phyloP scores from a whole-genome alignment of 2,329 filamentous ascomycete genomes.

The Aspergillus sp. region DNA sequence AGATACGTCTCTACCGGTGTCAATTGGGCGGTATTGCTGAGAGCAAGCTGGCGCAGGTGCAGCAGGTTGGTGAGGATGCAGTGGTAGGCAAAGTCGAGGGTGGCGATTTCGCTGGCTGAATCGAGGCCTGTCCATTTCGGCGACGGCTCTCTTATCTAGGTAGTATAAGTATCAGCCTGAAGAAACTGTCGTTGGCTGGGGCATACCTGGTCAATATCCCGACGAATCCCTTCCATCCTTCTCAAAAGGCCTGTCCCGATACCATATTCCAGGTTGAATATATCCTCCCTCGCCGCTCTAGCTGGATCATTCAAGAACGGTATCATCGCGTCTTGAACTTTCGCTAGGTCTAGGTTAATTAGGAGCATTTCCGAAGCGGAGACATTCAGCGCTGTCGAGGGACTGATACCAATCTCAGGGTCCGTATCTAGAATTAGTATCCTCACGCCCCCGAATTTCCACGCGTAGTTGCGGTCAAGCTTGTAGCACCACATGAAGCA shows the following conservation, averaged over 20 bases:
- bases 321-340: slow-evolving; percentile 19
- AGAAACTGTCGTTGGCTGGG: not conserved
- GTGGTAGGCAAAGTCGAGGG: slow-evolving; percentile 22
- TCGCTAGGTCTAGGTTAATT: slow-evolving; percentile 20
- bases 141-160: slow-evolving; percentile 15
- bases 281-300: not conserved
- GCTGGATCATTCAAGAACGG: slow-evolving; percentile 4
- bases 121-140: slow-evolving; percentile 21
- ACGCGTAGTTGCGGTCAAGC: slow-evolving; percentile 24
- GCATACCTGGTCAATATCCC: not conserved
- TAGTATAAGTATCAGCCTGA: not conserved
- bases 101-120: slow-evolving; percentile 17
- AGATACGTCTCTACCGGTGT: slow-evolving; percentile 10
- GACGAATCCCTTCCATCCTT: not conserved
- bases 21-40: not conserved
- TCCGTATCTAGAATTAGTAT: not conserved
- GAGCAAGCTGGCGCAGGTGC: slow-evolving; percentile 15
- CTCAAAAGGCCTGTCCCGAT: not conserved
- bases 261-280: not conserved
- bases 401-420: slow-evolving; percentile 2
- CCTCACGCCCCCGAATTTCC: slow-evolving; percentile 15
- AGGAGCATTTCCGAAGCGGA: slow-evolving; percentile 12
- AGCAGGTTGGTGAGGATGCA: slow-evolving; percentile 22
- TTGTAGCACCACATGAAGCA: slow-evolving; percentile 26
- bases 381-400: not conserved